Base-by-base conservation (phyloP, 176 grass and related monocot species). In the Musa schizocarpa region DNA sequence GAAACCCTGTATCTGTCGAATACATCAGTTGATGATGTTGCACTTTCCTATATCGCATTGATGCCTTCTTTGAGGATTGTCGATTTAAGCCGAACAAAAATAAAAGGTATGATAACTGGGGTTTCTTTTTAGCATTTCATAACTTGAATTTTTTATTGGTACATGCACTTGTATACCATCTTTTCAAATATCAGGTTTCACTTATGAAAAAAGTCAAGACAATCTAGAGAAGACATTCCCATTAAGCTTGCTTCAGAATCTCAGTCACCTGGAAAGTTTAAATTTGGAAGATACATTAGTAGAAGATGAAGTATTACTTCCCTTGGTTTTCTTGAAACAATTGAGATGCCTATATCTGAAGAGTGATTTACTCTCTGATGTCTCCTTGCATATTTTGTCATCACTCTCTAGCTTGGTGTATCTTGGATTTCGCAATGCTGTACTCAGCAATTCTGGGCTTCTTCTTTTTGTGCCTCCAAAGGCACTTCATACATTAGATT, bases 331-430 rank as follows among this genome's bases (percentile, higher is more conserved):
- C 51, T 56, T 89, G 6, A 76, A 74, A 78, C 81, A 82, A 65
- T 68, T 98, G 55, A 87, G 88, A 57, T 89, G 79, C 79, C 70
- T 98, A 77, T 91, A 86, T 82, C 63, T 98, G 55, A 93, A 85
- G 83, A 93, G 95, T 83, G 84, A 91, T 82, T 85, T 82, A 78
- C 78, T 98, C 48, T 93, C 90, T 68, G 86, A 98, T 83, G 43
- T 84, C 20, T 82, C 76, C 17, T 84, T 93, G 78, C 84, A 85
- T 81, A 75, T 53, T 22, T 55, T 93, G 13, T 82, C 83, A 49
- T 80, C 80, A 72, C 73, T 84, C 50, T 73, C 82, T 51, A 86
- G 80, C 54, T 82, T 93, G 80, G 85, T 82, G 59, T 76, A 80
- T 74, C 86, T 98, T 72, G 94, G 88, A 55, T 93, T 91, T 78